Conservation (phyloP, 257 asterid genomes). For the Solanum verrucosum region DNA sequence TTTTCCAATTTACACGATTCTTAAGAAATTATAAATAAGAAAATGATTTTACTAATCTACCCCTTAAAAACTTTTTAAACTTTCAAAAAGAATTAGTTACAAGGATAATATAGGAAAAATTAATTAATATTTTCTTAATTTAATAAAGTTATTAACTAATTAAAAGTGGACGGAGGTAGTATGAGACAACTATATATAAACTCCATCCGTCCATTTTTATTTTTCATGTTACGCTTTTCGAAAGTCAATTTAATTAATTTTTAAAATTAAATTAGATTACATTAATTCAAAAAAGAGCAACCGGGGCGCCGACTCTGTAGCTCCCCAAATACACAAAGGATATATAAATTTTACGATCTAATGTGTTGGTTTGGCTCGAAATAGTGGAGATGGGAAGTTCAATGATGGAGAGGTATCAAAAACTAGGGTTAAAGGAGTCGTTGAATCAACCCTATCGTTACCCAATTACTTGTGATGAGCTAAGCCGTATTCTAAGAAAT, state of each 20-base stretch:
- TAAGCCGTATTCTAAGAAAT: conserved; percentile 42
- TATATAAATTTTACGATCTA: background rate
- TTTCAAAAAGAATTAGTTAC: no score
- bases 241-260: no score
- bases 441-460: conserved; percentile 31
- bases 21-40: no score
- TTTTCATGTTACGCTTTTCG: accelerated
- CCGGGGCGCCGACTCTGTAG: background rate
- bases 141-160: background rate
- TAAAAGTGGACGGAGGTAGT: background rate
- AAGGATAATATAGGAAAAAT: no score
- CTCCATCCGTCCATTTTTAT: background rate
- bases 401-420: conserved; percentile 36
- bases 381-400: conserved; percentile 1
- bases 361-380: background rate
- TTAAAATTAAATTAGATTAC: no score
- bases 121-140: no score
- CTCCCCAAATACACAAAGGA: background rate
- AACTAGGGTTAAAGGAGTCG: conserved; percentile 39
- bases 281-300: no score
- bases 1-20: no score
- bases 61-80: background rate
- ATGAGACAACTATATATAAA: background rate
- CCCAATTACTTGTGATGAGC: conserved; percentile 53
- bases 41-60: no score